Percentiles rank a stretch among this genome's conserved stretches.
Evolutionary conservation across 139 green algal species (phyloP).

Genomic region (Micractinium conductrix): DNA sequence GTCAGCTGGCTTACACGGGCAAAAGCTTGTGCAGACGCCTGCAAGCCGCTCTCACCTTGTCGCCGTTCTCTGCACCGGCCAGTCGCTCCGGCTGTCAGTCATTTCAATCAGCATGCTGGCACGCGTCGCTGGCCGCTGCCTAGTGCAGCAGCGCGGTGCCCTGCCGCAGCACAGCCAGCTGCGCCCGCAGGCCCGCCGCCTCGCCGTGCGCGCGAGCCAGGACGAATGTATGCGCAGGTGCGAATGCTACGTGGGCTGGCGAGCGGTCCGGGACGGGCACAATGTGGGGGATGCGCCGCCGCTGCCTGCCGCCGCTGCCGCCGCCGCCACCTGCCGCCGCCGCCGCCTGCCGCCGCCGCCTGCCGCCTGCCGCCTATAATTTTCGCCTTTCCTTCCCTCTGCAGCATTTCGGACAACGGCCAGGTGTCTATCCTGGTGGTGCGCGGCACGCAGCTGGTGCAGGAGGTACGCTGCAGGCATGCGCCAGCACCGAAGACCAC

Average conservation of each 20-base stretch:
- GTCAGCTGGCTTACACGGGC: too few species aligned
- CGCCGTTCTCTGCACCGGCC: too few species aligned
- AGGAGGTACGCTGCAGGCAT: conserved; percentile 62
- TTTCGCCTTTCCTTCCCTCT: background rate
- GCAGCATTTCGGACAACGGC: conserved; percentile 57
- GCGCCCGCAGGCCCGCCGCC: background rate
- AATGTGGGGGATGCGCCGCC: background rate
- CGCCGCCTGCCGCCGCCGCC: background rate
- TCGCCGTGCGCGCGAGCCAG: background rate
- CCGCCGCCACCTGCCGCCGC: background rate
- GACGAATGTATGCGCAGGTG: conserved; percentile 18
- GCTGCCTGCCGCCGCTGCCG: background rate
- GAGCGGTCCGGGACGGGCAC: background rate
- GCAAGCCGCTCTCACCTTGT: too few species aligned
- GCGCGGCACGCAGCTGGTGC: conserved; percentile 78
- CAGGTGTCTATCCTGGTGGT: conserved; percentile 79
- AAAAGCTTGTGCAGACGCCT: too few species aligned
- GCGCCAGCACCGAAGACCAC: too few species aligned
- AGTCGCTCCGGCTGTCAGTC: too few species aligned
- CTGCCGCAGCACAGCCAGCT: background rate
- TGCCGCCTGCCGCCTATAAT: background rate
- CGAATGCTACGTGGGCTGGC: background rate
- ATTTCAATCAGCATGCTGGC: too few species aligned
- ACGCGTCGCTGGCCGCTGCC: background rate
- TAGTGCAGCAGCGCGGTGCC: background rate